Evolutionary conservation across 306 rosid species (phyloP).

Genomic region (Benincasa hispida): DNA sequence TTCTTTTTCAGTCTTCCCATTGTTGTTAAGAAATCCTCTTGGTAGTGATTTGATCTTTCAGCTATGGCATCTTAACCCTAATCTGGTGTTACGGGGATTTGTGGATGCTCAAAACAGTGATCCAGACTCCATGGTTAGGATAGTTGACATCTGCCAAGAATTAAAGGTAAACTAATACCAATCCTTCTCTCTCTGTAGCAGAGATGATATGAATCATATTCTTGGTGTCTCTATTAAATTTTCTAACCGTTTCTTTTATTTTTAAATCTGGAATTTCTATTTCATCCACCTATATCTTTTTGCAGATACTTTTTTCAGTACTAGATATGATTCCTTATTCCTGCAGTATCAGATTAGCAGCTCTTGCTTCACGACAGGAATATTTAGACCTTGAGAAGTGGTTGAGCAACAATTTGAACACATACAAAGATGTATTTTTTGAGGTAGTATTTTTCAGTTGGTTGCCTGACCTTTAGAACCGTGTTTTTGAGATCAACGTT

Average conservation of each 20-base stretch:
- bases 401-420: conserved; percentile 51
- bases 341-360: conserved; percentile 69
- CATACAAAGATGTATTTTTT: conserved; percentile 59
- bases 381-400: conserved; percentile 83
- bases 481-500: background rate
- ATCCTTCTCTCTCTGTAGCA: background rate
- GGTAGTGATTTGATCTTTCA: conserved; percentile 53
- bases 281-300: conserved; percentile 11
- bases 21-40: conserved; percentile 40
- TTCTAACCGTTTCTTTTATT: background rate
- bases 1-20: conserved; percentile 51
- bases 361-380: conserved; percentile 76
- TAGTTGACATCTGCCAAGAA: conserved; percentile 78
- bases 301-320: conserved; percentile 61
- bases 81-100: conserved; percentile 66
- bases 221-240: background rate
- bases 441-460: conserved; percentile 42
- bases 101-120: conserved; percentile 54
- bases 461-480: background rate
- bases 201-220: background rate
- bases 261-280: background rate
- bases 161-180: conserved; percentile 43
- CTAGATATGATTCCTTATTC: conserved; percentile 62
- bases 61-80: conserved; percentile 75
- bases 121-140: conserved; percentile 40